Conservation (phyloP, 495 filamentous ascomycete species). For the Neurospora sp. region DNA sequence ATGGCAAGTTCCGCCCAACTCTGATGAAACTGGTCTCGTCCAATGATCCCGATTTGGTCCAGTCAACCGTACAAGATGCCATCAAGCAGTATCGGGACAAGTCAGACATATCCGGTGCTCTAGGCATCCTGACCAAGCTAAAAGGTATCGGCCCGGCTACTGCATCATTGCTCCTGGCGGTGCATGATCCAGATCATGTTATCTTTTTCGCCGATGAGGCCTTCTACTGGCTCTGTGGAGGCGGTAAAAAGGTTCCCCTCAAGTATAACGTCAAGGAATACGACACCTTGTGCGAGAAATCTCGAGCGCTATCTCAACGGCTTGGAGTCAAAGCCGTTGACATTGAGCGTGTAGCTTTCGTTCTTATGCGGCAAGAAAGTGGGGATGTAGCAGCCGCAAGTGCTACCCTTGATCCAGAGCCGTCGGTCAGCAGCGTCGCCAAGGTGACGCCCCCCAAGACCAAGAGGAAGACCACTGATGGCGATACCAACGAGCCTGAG, state of each 20-base stretch:
- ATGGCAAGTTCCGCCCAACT: constrained; percentile 60
- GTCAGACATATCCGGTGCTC: constrained; percentile 36
- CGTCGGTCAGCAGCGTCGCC: neutral
- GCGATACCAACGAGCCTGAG: constrained; percentile 8
- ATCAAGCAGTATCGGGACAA: constrained; percentile 36
- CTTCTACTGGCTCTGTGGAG: constrained; percentile 53
- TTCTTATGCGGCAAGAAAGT: constrained; percentile 34
- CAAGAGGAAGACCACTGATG: constrained; percentile 26
- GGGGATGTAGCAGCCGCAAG: neutral
- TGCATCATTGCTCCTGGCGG: constrained; percentile 57
- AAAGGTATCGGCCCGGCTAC: constrained; percentile 65
- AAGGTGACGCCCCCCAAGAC: constrained; percentile 1
- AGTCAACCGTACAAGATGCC: constrained; percentile 37
- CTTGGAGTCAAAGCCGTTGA: constrained; percentile 47
- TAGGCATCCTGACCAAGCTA: constrained; percentile 39
- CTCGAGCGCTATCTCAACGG: constrained; percentile 33
- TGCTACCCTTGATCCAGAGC: neutral
- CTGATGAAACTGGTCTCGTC: constrained; percentile 54
- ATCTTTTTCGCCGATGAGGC: constrained; percentile 74
- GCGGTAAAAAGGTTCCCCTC: constrained; percentile 35
- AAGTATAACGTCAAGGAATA: constrained; percentile 63
- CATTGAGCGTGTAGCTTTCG: constrained; percentile 60
- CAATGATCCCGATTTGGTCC: constrained; percentile 39
- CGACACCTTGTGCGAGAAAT: constrained; percentile 36
- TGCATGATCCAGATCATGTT: constrained; percentile 43